Evolutionary conservation across 306 rosid species (phyloP), one percentile per base, ranked within the genome.

Genomic region (Vigna trinervia): DNA sequence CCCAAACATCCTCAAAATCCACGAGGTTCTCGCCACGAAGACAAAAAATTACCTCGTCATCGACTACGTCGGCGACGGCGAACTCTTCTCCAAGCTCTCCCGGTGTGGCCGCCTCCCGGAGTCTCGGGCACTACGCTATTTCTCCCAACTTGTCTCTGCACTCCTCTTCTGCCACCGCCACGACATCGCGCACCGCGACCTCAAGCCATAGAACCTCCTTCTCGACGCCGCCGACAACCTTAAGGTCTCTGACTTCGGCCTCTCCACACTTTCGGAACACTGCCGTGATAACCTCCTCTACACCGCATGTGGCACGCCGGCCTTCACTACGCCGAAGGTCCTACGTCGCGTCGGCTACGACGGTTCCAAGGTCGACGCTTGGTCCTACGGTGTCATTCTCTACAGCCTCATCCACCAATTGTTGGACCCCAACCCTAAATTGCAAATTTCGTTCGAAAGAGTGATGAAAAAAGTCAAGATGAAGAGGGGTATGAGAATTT

Each of bases 311-410:
- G 97, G 98, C 1, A 94, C 98, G 0, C 97, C 96, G 17, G 93
- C 98, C 1, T 94, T 90, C 78, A 88, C 97, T 0, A 93, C 96
- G 1, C 98, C 98, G 15, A 96, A 94, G 87, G 86, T 94, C 0
- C 83, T 94, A 6, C 20, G 81, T 47, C 84, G 92, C 64, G 17
- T 47, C 19, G 48, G 94, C 38, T 92, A 92, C 88, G 97, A 94
- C 64, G 98, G 96, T 0, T 76, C 96, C 0, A 83, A 80, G 26
- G 97, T 96, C 6, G 98, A 94, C 34, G 97, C 93, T 0, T 94
- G 98, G 98, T 94, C 98, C 0, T 92, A 95, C 62, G 98, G 98
- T 2, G 90, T 92, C 2, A 89, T 94, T 11, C 96, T 94, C 20
- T 90, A 79, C 4, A 60, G 80, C 61, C 64, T 94, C 3, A 92